Percentiles rank a stretch among this genome's conserved stretches.
Evolutionary conservation across 1,139 yeast species (phyloP).

Genomic region (Lodderomyces theae): DNA sequence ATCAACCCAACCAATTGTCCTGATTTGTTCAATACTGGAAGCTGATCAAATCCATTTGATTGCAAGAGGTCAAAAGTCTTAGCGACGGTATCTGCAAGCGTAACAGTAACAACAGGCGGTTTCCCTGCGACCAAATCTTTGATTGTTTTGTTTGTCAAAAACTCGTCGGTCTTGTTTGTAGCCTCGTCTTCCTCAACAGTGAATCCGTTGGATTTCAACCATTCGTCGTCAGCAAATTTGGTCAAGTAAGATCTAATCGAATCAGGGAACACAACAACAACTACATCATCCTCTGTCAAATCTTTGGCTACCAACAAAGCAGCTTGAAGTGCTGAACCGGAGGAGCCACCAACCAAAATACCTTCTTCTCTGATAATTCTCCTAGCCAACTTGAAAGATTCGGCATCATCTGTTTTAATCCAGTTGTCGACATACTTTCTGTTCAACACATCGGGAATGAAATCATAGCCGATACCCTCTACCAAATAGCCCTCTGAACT

Average conservation of each 20-base stretch:
- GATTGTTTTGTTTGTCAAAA: constrained; percentile 49
- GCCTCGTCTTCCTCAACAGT: constrained; percentile 46
- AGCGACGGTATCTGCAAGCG: constrained; percentile 58
- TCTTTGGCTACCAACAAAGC: constrained; percentile 69
- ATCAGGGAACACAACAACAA: constrained; percentile 85
- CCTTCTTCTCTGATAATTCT: constrained; percentile 85
- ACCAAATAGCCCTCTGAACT: constrained; percentile 67
- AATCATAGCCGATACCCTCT: constrained; percentile 92
- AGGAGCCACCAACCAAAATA: constrained; percentile 82
- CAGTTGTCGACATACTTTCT: constrained; percentile 69
- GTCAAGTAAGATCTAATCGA: constrained; percentile 84
- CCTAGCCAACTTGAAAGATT: constrained; percentile 77
- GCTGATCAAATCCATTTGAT: constrained; percentile 79
- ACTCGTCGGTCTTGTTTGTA: constrained; percentile 51
- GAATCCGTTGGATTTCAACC: constrained; percentile 83
- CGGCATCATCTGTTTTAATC: constrained; percentile 86
- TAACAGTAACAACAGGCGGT: constrained; percentile 79
- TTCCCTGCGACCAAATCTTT: constrained; percentile 61
- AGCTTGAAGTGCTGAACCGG: constrained; percentile 84
- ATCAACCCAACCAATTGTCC: constrained; percentile 75
- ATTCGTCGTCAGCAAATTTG: constrained; percentile 87
- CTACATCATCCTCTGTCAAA: constrained; percentile 68
- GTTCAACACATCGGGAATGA: constrained; percentile 77
- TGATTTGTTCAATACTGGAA: constrained; percentile 64
- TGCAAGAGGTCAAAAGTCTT: constrained; percentile 71